Base-by-base conservation (phyloP, 2,329 filamentous ascomycete genomes). In the Colletotrichum godetiae region DNA sequence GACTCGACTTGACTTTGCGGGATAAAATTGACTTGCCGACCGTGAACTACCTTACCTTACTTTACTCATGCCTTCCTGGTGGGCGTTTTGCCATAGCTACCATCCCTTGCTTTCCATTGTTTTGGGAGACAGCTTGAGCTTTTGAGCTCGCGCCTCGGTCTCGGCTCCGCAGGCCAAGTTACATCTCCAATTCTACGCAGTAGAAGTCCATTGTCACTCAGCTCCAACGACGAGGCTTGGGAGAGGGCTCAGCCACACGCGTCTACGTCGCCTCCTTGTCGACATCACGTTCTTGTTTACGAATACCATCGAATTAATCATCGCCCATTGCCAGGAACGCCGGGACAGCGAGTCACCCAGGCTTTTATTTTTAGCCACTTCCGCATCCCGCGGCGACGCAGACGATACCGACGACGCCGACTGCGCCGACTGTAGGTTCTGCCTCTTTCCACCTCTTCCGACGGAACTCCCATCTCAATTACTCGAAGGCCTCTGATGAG, bases 211-310 rank as follows among this genome's bases (percentile, higher is more conserved):
- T 46, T 7, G 53, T 55, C 49, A 52, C n/a, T 64, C 67, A 66
- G 71, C 67, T 66, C 55, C 35, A 49, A 53, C 62, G 33, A 59
- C 68, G 59, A 74, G 72, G 68, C 72, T 74, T 72, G 68, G 72
- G 64, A 29, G 29, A 19, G 52, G 59, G 62, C 72, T 74, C 49
- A 74, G 72, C 72, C 72, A 72, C 72, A 72, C 68, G 31, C 56
- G 62, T 74, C 58, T 63, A 68, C 72, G 67, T 64, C 33, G 67
- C 59, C 67, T 68, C 31, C 52, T 56, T 13, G 11, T 42, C 8
- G 22, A 46, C 27, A 22, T 13, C 56, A 33, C 27, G 19, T 29
- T 19, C 15, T 29, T 5, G 10, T 22, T 53, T 31, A 46, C 53
- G 37, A 3, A 42, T 13, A 42, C 7, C 6, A 19, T 42, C 37